Conservation (phyloP, 768 basidiomycete genomes). For the Terana coerulea region DNA sequence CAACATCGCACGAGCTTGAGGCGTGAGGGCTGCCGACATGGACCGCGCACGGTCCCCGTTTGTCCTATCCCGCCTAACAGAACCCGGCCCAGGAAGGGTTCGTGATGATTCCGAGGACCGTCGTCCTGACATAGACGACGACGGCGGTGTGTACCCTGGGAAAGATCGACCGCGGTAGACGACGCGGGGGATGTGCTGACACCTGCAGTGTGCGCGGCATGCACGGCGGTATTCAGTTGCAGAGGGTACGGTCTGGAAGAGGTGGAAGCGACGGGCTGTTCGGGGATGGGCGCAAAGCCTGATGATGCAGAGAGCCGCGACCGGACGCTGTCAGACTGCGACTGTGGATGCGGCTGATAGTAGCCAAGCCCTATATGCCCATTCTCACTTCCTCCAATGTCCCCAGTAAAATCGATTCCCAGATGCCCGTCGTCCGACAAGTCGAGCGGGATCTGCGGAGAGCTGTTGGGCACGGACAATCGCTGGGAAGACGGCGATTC, state of each 20-base stretch:
- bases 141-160: constrained; percentile 14
- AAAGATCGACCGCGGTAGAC: constrained; percentile 35
- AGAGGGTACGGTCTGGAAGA: constrained; percentile 44
- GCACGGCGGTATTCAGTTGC: constrained; percentile 49
- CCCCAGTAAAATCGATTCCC: constrained; percentile 49
- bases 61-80: constrained; percentile 53
- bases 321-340: constrained; percentile 21
- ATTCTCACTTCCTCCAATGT: constrained; percentile 33
- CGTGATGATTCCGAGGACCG: constrained; percentile 71
- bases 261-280: constrained; percentile 19
- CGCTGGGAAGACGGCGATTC: constrained; percentile 20
- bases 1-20: constrained; percentile 44
- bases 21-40: constrained; percentile 58
- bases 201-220: constrained; percentile 8
- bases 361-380: constrained; percentile 50
- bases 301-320: constrained; percentile 24
- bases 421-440: constrained; percentile 56
- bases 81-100: constrained; percentile 51
- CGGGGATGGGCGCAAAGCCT: constrained; percentile 13
- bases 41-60: constrained; percentile 73
- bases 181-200: constrained; percentile 32
- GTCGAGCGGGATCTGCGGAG: constrained; percentile 38
- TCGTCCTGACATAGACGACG: constrained; percentile 28
- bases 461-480: constrained; percentile 22
- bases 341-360: constrained; percentile 38